Evolutionary conservation across 2,329 filamentous ascomycete species (phyloP).

Genomic region (Parastagonospora avenae): DNA sequence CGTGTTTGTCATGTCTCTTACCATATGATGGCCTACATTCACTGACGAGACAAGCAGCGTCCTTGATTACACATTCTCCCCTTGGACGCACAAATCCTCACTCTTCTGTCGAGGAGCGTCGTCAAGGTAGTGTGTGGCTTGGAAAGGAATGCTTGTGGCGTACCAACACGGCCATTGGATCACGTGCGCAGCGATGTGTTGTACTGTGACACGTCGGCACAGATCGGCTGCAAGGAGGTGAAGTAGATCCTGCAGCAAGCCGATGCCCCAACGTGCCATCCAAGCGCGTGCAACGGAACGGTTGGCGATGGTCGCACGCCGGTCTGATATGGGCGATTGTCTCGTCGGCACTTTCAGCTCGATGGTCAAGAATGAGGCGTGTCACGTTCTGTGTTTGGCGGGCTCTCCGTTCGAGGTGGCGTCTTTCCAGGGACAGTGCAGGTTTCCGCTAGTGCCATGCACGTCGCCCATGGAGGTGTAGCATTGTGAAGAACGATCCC

Average conservation of each 20-base stretch:
- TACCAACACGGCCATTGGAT: slow-evolving; percentile 5
- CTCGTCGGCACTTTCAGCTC: slow-evolving; percentile 14
- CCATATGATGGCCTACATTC: neutral
- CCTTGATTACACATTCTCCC: neutral
- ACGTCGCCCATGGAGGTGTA: slow-evolving; percentile 34
- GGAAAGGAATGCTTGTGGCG: slow-evolving; percentile 31
- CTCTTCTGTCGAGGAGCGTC: slow-evolving; percentile 6
- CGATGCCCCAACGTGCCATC: slow-evolving; percentile 15
- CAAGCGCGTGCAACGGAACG: slow-evolving; percentile 30
- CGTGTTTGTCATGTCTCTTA: too few relatives aligned
- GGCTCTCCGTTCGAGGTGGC: slow-evolving; percentile 2
- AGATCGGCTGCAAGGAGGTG: slow-evolving; percentile 29
- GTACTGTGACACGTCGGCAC: slow-evolving; percentile 29
- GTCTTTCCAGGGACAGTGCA: neutral
- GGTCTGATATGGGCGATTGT: slow-evolving; percentile 28
- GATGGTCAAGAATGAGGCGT: slow-evolving; percentile 5
- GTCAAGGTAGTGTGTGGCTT: slow-evolving; percentile 29
- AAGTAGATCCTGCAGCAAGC: slow-evolving; percentile 18
- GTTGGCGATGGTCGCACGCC: slow-evolving; percentile 33
- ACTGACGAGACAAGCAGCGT: neutral
- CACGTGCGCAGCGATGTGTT: slow-evolving; percentile 25
- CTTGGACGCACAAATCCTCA: slow-evolving; percentile 7
- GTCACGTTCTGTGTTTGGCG: slow-evolving; percentile 13
- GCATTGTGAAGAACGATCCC: slow-evolving; percentile 30
- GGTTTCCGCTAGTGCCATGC: slow-evolving; percentile 29